phyloP scores from a whole-genome alignment of 805 yeast genomes.

The Metschnikowia aberdeeniae region DNA sequence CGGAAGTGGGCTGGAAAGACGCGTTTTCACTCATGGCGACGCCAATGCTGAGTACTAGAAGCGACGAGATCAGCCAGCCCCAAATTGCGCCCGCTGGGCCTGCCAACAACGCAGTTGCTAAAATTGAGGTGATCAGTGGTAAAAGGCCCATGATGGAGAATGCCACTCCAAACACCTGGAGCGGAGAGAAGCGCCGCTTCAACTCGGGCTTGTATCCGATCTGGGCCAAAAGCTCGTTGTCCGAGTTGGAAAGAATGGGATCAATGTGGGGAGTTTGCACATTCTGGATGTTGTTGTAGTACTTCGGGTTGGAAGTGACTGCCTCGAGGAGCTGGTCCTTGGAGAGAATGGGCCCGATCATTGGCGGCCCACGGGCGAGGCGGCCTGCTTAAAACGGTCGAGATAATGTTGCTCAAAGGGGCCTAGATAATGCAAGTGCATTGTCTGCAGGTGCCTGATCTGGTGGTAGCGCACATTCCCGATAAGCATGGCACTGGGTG shows the following conservation, averaged over 20 bases:
- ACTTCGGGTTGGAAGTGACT: slow-evolving; percentile 22
- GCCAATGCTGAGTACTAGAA: slow-evolving; percentile 56
- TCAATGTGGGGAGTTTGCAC: slow-evolving; percentile 25
- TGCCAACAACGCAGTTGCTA: slow-evolving; percentile 51
- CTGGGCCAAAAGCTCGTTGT: slow-evolving; percentile 40
- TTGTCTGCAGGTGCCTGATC: not conserved
- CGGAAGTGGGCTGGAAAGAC: slow-evolving; percentile 69
- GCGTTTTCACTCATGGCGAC: slow-evolving; percentile 62
- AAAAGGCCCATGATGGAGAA: slow-evolving; percentile 69
- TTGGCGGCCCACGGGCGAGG: not conserved
- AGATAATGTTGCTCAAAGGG: no score
- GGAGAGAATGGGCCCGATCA: slow-evolving; percentile 12
- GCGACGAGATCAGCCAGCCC: slow-evolving; percentile 66
- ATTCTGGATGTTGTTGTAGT: slow-evolving; percentile 27
- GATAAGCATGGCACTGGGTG: slow-evolving; percentile 1
- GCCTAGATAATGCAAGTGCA: not conserved
- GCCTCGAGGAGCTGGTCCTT: slow-evolving; percentile 25
- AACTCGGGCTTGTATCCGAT: slow-evolving; percentile 72
- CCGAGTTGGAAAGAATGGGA: slow-evolving; percentile 14
- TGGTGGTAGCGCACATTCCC: slow-evolving; percentile 3
- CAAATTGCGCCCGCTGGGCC: slow-evolving; percentile 66
- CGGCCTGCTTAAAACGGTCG: no score
- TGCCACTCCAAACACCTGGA: slow-evolving; percentile 68
- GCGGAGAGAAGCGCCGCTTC: slow-evolving; percentile 53
- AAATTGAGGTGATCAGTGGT: slow-evolving; percentile 57